A percentile compares a stretch with the other conserved stretches of the same genome.
phyloP scores from a whole-genome alignment of 75 land plant genomes.

The Isoetes taiwanensis region DNA sequence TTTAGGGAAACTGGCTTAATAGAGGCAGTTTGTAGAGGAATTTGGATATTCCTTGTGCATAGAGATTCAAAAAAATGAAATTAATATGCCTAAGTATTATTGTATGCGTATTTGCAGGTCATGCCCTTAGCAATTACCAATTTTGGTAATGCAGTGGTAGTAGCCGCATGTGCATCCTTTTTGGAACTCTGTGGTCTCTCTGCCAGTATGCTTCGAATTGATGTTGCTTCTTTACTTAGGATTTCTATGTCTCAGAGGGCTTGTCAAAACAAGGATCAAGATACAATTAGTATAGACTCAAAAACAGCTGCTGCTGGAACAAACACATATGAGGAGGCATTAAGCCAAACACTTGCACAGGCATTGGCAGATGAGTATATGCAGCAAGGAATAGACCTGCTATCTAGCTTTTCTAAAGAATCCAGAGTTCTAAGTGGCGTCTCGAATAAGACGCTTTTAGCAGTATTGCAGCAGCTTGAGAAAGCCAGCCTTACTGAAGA shows the following conservation, averaged over 20 bases:
- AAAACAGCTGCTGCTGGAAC: slow-evolving; percentile 9
- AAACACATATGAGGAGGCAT: slow-evolving; percentile 20
- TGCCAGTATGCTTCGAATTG: slow-evolving; percentile 56
- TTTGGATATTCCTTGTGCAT: not conserved
- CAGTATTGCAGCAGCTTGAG: slow-evolving; percentile 66
- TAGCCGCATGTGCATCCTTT: slow-evolving; percentile 68
- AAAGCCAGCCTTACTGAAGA: slow-evolving; percentile 45
- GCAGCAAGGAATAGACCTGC: slow-evolving; percentile 28
- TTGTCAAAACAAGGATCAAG: slow-evolving; percentile 22
- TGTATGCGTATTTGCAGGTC: slow-evolving; percentile 37
- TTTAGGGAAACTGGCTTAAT: not conserved
- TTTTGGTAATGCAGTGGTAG: slow-evolving; percentile 60
- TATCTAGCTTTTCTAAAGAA: no score
- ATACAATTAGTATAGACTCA: slow-evolving; percentile 8
- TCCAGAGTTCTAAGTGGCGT: no score
- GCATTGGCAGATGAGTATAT: slow-evolving; percentile 67
- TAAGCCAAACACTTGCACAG: slow-evolving; percentile 48
- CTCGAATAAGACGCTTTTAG: slow-evolving; percentile 12
- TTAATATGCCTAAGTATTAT: not conserved
- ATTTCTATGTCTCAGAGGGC: slow-evolving; percentile 58
- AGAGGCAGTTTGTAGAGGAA: not conserved
- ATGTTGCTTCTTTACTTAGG: slow-evolving; percentile 65
- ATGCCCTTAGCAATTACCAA: slow-evolving; percentile 62
- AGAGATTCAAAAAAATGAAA: not conserved
- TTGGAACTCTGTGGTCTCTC: slow-evolving; percentile 90